These are phyloP conservation scores for Chalciporus chontae DNA, from an alignment of 768 basidiomycete genomes.

Conservation along the genomic window DNA sequence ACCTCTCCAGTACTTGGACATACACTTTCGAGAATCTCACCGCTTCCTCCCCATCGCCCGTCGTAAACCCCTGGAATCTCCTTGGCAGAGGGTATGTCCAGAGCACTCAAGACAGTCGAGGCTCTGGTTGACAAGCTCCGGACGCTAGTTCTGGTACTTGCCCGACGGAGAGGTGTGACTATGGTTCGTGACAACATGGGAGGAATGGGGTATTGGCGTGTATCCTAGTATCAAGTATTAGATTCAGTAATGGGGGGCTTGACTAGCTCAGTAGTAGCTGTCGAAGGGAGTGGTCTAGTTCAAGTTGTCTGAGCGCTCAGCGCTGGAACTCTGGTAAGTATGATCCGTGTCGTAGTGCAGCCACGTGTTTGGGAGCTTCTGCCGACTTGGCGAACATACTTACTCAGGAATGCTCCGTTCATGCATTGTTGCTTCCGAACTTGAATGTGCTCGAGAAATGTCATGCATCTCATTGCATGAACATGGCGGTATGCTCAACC, in stretches of 20 bases:
- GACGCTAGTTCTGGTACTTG: slow-evolving; percentile 15
- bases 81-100: slow-evolving; percentile 54
- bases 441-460: neutral
- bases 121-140: slow-evolving; percentile 68
- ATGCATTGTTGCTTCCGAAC: neutral
- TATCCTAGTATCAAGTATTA: neutral
- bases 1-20: slow-evolving; percentile 90
- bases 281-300: neutral
- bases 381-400: neutral
- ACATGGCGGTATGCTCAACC: neutral
- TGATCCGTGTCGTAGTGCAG: slow-evolving; percentile 13
- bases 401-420: no score
- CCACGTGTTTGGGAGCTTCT: slow-evolving; percentile 12
- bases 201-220: neutral
- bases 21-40: slow-evolving; percentile 62
- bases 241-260: neutral
- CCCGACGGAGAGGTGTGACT: slow-evolving; percentile 8
- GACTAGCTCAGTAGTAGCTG: neutral
- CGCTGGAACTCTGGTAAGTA: neutral
- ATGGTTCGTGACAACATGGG: slow-evolving; percentile 26
- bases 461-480: no score
- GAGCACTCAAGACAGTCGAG: slow-evolving; percentile 57
- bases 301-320: neutral
- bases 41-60: slow-evolving; percentile 75
- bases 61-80: slow-evolving; percentile 78